Evolutionary conservation across 2,329 filamentous ascomycete genomes (phyloP), one percentile per base, ranked within the genome.

Genomic region (Sclerotinia nivalis): DNA sequence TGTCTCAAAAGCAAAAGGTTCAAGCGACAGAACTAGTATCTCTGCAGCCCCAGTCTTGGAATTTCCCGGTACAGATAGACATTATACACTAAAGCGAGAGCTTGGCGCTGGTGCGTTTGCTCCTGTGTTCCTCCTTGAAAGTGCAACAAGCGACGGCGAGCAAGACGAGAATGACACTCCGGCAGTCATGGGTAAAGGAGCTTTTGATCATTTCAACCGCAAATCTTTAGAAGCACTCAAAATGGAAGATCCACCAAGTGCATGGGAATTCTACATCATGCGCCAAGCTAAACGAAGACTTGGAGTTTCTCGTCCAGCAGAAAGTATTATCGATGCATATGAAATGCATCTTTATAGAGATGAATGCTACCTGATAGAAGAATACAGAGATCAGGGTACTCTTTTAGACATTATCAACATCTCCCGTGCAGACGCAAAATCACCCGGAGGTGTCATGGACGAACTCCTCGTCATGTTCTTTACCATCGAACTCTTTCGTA

Each of bases 221-320:
- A 81, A 82, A 52, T 88, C 83, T 1, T 84, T 96, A 6, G 93
- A 97, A 80, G 96, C 96, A 1, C 85, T 99, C 75, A 99, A 99
- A 81, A 94, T 97, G 88, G 96, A 99, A 81, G 87, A 91, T 45
- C 93, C 94, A 0, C 92, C 95, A 0, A 91, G 89, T 6, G 86
- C 92, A 0, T 99, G 96, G 96, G 96, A 99, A 78, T 99, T 98
- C 78, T 92, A 97, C 81, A 96, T 99, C 80, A 93, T 98, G 83
- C 90, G 93, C 1, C 87, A 93, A 69, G 89, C 92, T 1, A 92
- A 95, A 73, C 83, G 87, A 31, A 91, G 96, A 0, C 84, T 99
- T 0, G 91, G 90, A 0, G 85, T 90, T 0, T 87, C 91, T 71
- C 89, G 95, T 20, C 90, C 91, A 0, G 85, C 88, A 0, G 89